A percentile compares a stretch with the other conserved stretches of the same genome.
phyloP scores from a whole-genome alignment of 2,329 filamentous ascomycete species.

The Lecanicillium sp. region DNA sequence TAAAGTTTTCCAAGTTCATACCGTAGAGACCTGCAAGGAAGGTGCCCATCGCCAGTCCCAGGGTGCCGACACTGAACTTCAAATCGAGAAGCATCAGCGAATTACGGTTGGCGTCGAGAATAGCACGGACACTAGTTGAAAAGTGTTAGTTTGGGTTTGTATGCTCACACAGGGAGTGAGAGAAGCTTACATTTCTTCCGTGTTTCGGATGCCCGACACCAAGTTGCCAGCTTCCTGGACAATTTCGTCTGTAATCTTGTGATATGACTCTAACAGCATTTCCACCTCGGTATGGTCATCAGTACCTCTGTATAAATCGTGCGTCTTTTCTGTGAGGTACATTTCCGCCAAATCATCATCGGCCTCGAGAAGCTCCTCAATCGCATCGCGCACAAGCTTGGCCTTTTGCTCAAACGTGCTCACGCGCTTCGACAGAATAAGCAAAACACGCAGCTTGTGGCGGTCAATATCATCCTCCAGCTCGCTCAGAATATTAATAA shows the following conservation, averaged over 20 bases:
- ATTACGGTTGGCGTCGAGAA: conserved; percentile 96
- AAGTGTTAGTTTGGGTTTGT: too few relatives aligned
- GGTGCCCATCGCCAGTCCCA: conserved; percentile 89
- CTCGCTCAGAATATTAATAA: conserved; percentile 79
- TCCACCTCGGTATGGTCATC: conserved; percentile 95
- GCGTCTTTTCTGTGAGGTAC: conserved; percentile 86
- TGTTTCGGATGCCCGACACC: conserved; percentile 92
- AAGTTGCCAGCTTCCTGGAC: conserved; percentile 90
- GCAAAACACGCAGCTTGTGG: conserved; percentile 80
- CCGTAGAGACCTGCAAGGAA: conserved; percentile 98
- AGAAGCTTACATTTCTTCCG: conserved; percentile 80
- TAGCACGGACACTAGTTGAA: conserved; percentile 70
- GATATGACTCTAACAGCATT: conserved; percentile 92
- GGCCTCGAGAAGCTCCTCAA: conserved; percentile 90
- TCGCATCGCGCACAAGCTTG: conserved; percentile 84
- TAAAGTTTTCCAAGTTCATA: conserved; percentile 98
- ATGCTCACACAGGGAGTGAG: too few relatives aligned
- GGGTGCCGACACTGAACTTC: conserved; percentile 90
- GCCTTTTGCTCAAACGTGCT: conserved; percentile 98
- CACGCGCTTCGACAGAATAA: conserved; percentile 91
- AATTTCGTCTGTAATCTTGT: conserved; percentile 96
- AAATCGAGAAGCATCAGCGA: conserved; percentile 95
- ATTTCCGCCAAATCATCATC: conserved; percentile 92
- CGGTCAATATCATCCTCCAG: conserved; percentile 95
- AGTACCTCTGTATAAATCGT: conserved; percentile 62